Conservation (phyloP, 2,329 filamentous ascomycete species). For the Pezicula rhizophila region DNA sequence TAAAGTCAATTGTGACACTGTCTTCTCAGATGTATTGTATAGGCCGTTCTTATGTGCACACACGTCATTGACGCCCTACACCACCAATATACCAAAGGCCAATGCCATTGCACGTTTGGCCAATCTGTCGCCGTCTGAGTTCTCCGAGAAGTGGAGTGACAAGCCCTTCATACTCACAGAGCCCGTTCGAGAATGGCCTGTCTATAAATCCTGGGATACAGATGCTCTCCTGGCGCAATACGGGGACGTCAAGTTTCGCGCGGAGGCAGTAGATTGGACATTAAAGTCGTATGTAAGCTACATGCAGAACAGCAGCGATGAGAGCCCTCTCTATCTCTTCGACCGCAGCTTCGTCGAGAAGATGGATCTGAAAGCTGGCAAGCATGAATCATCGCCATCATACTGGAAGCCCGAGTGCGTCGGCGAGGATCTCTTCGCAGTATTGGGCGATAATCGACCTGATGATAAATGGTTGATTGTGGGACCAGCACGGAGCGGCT, state of each 20-base stretch:
- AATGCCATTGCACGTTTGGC: conserved; percentile 70
- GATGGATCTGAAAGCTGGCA: conserved; percentile 64
- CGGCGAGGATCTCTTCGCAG: conserved; percentile 76
- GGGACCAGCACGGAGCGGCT: conserved; percentile 79
- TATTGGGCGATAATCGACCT: conserved; percentile 71
- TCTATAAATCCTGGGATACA: conserved; percentile 67
- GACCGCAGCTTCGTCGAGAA: conserved; percentile 83
- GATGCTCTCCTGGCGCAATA: conserved; percentile 61
- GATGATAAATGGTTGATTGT: conserved; percentile 91
- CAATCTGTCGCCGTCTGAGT: conserved; percentile 66
- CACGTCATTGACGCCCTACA: conserved; percentile 60
- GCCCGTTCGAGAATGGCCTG: conserved; percentile 77
- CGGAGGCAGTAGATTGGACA: conserved; percentile 91
- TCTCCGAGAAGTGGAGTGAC: conserved; percentile 68
- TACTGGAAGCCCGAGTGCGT: conserved; percentile 85
- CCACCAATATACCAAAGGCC: conserved; percentile 60
- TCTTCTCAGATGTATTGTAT: conserved; percentile 88
- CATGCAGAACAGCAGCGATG: conserved; percentile 72
- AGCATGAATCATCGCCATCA: conserved; percentile 34
- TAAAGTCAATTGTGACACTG: conserved; percentile 63
- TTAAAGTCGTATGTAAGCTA: conserved; percentile 77
- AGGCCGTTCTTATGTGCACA: conserved; percentile 86
- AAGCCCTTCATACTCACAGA: conserved; percentile 81
- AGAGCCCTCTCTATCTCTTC: conserved; percentile 89
- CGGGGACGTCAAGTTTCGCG: conserved; percentile 66